These are phyloP conservation scores for Xylariaceae sp. DNA, from an alignment of 2,329 filamentous ascomycete species.

Conservation along the genomic window DNA sequence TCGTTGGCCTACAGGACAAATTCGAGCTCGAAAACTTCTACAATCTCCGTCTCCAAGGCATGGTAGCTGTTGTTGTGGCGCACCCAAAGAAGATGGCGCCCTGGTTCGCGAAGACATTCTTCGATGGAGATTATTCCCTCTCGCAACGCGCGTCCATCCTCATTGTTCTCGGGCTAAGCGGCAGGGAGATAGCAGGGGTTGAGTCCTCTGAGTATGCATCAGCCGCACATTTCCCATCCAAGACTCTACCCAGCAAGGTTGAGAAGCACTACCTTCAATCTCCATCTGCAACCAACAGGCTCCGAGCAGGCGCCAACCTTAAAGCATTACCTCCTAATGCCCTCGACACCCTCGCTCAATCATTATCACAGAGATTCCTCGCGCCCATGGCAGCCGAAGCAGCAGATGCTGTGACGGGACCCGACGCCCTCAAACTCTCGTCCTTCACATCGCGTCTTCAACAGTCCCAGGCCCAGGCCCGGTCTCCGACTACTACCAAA, in stretches of 20 bases:
- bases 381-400: conserved; percentile 82
- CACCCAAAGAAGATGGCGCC: conserved; percentile 79
- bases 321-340: conserved; percentile 63
- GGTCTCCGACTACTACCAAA: conserved; percentile 24
- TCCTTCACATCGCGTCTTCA: conserved; percentile 84
- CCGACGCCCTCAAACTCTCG: conserved; percentile 84
- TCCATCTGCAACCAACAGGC: conserved; percentile 33
- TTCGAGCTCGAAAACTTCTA: conserved; percentile 82
- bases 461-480: conserved; percentile 44
- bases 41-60: conserved; percentile 75
- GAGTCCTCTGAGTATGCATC: conserved; percentile 62
- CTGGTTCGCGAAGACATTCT: conserved; percentile 86
- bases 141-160: conserved; percentile 83
- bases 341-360: conserved; percentile 71
- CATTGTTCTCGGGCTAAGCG: conserved; percentile 79
- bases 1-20: conserved; percentile 84
- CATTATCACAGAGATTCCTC: conserved; percentile 75
- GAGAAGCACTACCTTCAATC: conserved; percentile 70
- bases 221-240: conserved; percentile 75
- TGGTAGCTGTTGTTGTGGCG: conserved; percentile 81
- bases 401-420: conserved; percentile 79
- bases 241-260: conserved; percentile 75
- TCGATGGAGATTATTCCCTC: conserved; percentile 90
- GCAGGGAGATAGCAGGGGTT: conserved; percentile 83
- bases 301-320: conserved; percentile 47